Conservation (phyloP, 495 filamentous ascomycete species). For the Apodospora peruviana region DNA sequence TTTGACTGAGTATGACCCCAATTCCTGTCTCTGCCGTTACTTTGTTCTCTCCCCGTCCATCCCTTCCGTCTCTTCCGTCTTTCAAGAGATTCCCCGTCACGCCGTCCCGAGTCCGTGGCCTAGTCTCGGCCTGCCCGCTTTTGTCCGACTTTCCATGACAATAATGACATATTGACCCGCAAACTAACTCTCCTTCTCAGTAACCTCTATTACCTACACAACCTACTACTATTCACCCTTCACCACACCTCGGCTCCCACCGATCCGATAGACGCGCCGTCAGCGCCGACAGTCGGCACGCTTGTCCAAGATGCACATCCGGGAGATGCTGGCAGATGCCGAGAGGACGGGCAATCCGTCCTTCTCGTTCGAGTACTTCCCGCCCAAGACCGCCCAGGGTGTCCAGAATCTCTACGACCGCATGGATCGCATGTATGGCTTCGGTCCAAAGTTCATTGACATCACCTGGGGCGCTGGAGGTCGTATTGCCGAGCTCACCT, state of each 20-base stretch:
- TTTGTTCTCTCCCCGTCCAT: neutral
- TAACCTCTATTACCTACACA: neutral
- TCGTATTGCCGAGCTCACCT: slow-evolving; percentile 81
- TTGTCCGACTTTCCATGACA: too few species aligned
- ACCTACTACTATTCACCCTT: neutral
- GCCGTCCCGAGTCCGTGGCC: neutral
- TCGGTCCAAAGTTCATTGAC: slow-evolving; percentile 93
- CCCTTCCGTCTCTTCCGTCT: neutral
- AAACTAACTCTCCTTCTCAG: too few species aligned
- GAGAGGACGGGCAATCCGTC: slow-evolving; percentile 67
- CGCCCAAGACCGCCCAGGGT: slow-evolving; percentile 98
- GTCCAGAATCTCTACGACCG: slow-evolving; percentile 99
- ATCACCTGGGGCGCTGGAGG: slow-evolving; percentile 99
- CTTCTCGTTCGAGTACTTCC: slow-evolving; percentile 99
- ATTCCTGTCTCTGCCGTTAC: neutral
- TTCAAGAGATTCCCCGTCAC: neutral
- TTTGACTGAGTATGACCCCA: neutral
- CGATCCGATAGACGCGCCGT: neutral
- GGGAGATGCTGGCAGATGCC: slow-evolving; percentile 82
- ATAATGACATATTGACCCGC: too few species aligned
- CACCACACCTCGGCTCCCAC: neutral
- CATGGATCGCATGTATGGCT: slow-evolving; percentile 96
- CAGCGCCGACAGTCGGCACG: neutral
- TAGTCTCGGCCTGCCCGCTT: too few species aligned
- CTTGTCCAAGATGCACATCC: slow-evolving; percentile 66